These are phyloP conservation scores for Conticribra guillardii DNA, from an alignment of 108 stramenopile genomes.

Conservation along the genomic window DNA sequence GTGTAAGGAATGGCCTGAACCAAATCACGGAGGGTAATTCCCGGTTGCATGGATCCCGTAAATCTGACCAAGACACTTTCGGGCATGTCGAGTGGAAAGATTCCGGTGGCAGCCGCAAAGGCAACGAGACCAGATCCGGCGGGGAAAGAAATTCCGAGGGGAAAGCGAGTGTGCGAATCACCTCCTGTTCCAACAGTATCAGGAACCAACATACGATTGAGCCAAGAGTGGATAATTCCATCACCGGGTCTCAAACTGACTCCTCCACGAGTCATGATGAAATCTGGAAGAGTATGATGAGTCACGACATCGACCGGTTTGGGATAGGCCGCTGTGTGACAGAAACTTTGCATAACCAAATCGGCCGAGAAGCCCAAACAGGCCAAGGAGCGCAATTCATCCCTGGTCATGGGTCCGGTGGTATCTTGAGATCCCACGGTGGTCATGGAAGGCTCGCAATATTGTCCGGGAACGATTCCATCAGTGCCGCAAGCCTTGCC, in stretches of 20 bases:
- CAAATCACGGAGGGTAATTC: conserved; percentile 94
- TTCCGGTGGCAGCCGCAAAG: conserved; percentile 95
- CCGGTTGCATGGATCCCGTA: conserved; percentile 92
- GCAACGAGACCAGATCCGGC: conserved; percentile 95
- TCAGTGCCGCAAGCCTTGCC: conserved; percentile 90
- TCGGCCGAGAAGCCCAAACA: conserved; percentile 95
- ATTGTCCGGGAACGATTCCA: conserved; percentile 88
- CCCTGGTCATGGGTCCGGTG: conserved; percentile 97
- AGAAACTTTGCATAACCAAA: conserved; percentile 97
- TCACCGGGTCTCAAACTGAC: conserved; percentile 95
- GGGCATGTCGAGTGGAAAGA: conserved; percentile 97
- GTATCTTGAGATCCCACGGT: conserved; percentile 97
- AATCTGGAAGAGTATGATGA: conserved; percentile 96
- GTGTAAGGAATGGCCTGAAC: conserved; percentile 97
- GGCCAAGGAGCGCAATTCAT: conserved; percentile 91
- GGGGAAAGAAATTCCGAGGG: conserved; percentile 96
- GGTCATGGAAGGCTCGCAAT: conserved; percentile 97
- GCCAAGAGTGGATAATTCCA: conserved; percentile 97
- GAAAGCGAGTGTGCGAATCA: conserved; percentile 96
- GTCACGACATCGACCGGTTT: conserved; percentile 97
- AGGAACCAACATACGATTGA: conserved; percentile 96
- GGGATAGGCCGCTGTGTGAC: conserved; percentile 97
- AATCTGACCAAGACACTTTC: conserved; percentile 94
- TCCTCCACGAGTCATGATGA: conserved; percentile 94
- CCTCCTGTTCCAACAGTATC: conserved; percentile 98